These are phyloP conservation scores for Talaromyces pinophilus DNA, from an alignment of 2,329 filamentous ascomycete species.

Conservation along the genomic window DNA sequence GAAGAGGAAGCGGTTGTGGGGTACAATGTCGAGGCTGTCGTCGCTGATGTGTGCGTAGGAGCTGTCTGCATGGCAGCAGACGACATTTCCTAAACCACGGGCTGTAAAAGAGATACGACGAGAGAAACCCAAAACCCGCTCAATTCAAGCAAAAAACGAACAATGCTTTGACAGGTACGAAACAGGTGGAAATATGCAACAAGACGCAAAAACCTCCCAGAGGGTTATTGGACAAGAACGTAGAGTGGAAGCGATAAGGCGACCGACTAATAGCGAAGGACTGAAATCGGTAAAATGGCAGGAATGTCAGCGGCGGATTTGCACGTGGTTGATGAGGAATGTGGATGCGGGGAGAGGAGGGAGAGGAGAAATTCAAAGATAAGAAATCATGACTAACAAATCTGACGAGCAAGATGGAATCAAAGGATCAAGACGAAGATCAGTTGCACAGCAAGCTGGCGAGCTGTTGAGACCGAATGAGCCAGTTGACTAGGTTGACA, in stretches of 20 bases:
- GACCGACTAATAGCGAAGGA: conserved; percentile 8
- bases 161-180: conserved; percentile 1
- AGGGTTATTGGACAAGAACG: conserved; percentile 17
- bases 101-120: conserved; percentile 17
- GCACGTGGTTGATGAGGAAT: conserved; percentile 24
- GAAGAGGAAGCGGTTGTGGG: conserved; percentile 18
- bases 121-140: neutral
- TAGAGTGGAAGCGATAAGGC: conserved; percentile 3
- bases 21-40: conserved; percentile 39
- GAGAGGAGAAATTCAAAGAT: conserved; percentile 9
- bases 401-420: conserved; percentile 10
- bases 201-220: conserved; percentile 20
- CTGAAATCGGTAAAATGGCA: conserved; percentile 12
- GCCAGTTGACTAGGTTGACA: conserved; percentile 17
- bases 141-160: conserved; percentile 10
- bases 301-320: conserved; percentile 22
- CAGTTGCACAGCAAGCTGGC: conserved; percentile 19
- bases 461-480: conserved; percentile 13
- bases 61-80: conserved; percentile 64
- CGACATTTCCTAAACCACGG: conserved; percentile 53
- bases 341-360: conserved; percentile 22
- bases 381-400: conserved; percentile 14
- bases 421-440: conserved; percentile 7
- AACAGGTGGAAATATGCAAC: conserved; percentile 3
- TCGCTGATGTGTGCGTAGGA: conserved; percentile 55